phyloP scores from a whole-genome alignment of 352 stramenopile genomes.

The Pythium guiyangense region DNA sequence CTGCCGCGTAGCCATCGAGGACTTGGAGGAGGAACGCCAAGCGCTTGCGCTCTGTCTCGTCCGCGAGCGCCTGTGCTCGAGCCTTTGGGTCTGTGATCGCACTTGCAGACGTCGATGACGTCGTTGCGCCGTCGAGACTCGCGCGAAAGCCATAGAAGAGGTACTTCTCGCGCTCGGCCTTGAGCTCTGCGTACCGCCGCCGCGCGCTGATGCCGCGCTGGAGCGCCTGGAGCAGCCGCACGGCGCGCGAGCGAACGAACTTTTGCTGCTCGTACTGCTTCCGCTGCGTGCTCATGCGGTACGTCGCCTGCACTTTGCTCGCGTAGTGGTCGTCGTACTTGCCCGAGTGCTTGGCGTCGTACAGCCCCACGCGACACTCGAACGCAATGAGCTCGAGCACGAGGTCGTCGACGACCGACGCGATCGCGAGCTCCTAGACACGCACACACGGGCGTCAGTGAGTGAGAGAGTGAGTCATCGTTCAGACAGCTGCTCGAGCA shows the following conservation, averaged over 20 bases:
- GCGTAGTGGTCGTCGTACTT: slow-evolving; percentile 62
- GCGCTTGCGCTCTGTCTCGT: slow-evolving; percentile 35
- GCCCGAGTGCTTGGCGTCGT: slow-evolving; percentile 50
- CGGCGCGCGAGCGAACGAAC: slow-evolving; percentile 42
- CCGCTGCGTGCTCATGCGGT: slow-evolving; percentile 66
- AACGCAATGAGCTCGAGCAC: slow-evolving; percentile 42
- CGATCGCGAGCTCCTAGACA: slow-evolving; percentile 39
- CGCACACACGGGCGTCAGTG: background rate
- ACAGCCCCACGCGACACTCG: slow-evolving; percentile 52
- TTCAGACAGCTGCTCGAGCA: background rate
- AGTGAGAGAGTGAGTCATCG: background rate
- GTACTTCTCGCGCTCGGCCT: slow-evolving; percentile 52
- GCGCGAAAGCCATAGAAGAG: slow-evolving; percentile 67
- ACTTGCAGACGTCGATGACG: background rate
- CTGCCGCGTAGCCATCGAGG: slow-evolving; percentile 40
- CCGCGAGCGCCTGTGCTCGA: slow-evolving; percentile 27
- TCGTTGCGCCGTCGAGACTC: slow-evolving; percentile 39
- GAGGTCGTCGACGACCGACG: slow-evolving; percentile 57
- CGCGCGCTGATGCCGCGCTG: slow-evolving; percentile 61
- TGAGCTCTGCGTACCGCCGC: slow-evolving; percentile 46
- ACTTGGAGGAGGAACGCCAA: slow-evolving; percentile 69
- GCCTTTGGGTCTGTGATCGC: slow-evolving; percentile 40
- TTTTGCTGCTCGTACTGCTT: slow-evolving; percentile 41
- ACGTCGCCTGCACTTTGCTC: slow-evolving; percentile 65
- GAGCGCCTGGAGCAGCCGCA: slow-evolving; percentile 56